A percentile compares a stretch with the other conserved stretches of the same genome.
These are phyloP conservation scores for Thalassiosira exigua DNA, from an alignment of 352 stramenopile genomes.

Conservation along the genomic window DNA sequence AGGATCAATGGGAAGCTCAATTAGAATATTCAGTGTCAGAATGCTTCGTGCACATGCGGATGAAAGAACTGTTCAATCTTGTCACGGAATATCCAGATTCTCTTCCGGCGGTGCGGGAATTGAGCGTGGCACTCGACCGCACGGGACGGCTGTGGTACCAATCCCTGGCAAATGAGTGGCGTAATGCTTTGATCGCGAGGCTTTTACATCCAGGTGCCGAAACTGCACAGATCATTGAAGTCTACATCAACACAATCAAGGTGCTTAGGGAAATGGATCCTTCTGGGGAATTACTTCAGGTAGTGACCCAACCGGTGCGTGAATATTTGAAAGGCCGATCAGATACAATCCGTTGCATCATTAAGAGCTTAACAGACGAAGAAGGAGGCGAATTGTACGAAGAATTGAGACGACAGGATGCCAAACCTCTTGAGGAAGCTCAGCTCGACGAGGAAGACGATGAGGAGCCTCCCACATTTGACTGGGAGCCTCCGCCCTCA, in stretches of 20 bases:
- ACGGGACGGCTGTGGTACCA: too few species aligned
- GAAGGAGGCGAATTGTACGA: constrained; percentile 94
- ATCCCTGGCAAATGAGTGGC: too few species aligned
- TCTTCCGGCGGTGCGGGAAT: too few species aligned
- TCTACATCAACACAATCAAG: constrained; percentile 97
- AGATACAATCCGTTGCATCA: constrained; percentile 97
- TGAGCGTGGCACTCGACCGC: too few species aligned
- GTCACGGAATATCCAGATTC: too few species aligned
- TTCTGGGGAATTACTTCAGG: constrained; percentile 91
- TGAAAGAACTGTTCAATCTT: too few species aligned
- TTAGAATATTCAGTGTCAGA: too few species aligned
- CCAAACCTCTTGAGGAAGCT: constrained; percentile 91
- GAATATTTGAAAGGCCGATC: constrained; percentile 92
- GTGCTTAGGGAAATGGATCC: constrained; percentile 92
- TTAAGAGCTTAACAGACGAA: constrained; percentile 86
- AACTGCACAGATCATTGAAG: constrained; percentile 95
- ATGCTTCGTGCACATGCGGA: too few species aligned
- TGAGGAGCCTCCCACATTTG: constrained; percentile 87
- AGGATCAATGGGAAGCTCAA: too few species aligned
- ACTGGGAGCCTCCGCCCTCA: constrained; percentile 89
- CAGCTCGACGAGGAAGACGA: constrained; percentile 90
- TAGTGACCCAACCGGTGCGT: constrained; percentile 86
- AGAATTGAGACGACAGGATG: constrained; percentile 92
- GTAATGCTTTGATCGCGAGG: too few species aligned
- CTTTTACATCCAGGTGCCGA: constrained; percentile 95